These are phyloP conservation scores for Pythium insidiosum DNA, from an alignment of 352 stramenopile genomes.

Conservation along the genomic window DNA sequence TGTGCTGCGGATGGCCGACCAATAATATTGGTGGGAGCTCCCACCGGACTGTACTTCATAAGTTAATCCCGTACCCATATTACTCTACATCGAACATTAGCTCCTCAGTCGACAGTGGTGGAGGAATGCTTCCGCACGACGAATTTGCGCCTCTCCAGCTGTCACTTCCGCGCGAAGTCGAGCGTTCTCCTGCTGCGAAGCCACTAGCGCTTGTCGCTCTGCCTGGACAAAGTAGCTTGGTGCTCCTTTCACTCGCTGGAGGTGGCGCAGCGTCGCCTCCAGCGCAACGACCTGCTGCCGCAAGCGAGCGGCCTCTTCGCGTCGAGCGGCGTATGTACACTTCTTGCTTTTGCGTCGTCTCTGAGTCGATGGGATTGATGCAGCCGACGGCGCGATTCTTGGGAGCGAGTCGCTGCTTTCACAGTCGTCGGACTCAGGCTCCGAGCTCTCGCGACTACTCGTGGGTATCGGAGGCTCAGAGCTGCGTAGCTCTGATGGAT, in stretches of 20 bases:
- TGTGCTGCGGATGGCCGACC: too few species aligned
- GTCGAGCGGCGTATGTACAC: conserved; percentile 50
- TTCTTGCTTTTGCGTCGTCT: conserved; percentile 16
- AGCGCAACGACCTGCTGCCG: conserved; percentile 24
- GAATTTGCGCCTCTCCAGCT: conserved; percentile 33
- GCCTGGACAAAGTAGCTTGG: conserved; percentile 12
- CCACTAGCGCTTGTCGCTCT: conserved; percentile 21
- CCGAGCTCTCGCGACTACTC: too few species aligned
- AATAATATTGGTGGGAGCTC: too few species aligned
- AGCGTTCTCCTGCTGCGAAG: conserved; percentile 32
- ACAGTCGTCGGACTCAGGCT: too few species aligned
- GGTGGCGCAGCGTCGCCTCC: conserved; percentile 22
- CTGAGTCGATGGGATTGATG: too few species aligned
- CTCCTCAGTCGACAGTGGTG: not conserved
- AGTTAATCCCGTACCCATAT: not conserved
- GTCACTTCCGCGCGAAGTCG: conserved; percentile 30
- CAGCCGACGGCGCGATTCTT: too few species aligned
- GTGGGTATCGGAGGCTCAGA: too few species aligned
- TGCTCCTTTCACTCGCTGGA: conserved; percentile 14
- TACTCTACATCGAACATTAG: not conserved
- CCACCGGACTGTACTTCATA: too few species aligned
- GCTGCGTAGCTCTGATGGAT: too few species aligned
- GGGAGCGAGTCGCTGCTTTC: too few species aligned
- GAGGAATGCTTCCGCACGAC: conserved; percentile 25
- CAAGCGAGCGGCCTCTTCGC: conserved; percentile 39